phyloP scores from a whole-genome alignment of 2,329 filamentous ascomycete species.

The Chalaropsis thielavioides region DNA sequence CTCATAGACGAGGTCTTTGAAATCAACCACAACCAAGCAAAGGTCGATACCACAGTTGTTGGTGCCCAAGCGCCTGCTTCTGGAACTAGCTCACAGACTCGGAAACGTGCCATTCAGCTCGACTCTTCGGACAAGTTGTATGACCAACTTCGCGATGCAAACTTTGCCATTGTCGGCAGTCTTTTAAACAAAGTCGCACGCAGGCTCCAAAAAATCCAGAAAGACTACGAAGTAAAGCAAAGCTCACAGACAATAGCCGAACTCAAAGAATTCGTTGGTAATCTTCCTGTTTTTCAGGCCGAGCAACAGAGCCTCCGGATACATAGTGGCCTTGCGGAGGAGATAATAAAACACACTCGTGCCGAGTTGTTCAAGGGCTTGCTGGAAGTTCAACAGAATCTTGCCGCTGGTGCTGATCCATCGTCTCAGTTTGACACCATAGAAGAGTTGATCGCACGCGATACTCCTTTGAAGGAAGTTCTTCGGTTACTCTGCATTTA shows the following conservation, averaged over 20 bases:
- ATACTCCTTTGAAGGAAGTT: constrained; percentile 65
- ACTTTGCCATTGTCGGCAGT: constrained; percentile 86
- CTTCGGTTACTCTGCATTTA: constrained; percentile 80
- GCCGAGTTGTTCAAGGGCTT: constrained; percentile 78
- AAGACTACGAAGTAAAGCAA: constrained; percentile 82
- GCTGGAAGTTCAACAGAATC: constrained; percentile 88
- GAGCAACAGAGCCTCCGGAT: constrained; percentile 87
- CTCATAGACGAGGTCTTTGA: constrained; percentile 87
- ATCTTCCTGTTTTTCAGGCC: constrained; percentile 78
- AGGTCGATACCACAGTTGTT: constrained; percentile 80
- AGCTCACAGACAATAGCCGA: constrained; percentile 78
- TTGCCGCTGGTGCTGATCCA: constrained; percentile 80
- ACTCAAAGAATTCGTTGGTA: constrained; percentile 87
- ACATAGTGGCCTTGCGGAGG: constrained; percentile 83
- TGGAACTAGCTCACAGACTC: constrained; percentile 42
- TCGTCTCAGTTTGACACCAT: constrained; percentile 80
- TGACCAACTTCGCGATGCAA: constrained; percentile 73
- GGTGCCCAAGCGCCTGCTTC: constrained; percentile 51
- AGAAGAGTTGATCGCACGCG: constrained; percentile 84
- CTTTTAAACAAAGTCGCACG: constrained; percentile 82
- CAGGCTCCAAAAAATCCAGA: constrained; percentile 65
- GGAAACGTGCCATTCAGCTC: constrained; percentile 76
- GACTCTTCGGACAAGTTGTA: constrained; percentile 85
- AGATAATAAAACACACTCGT: constrained; percentile 85
- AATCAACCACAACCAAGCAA: constrained; percentile 82